A percentile compares a stretch with the other conserved stretches of the same genome.
Conservation (phyloP, 2,329 filamentous ascomycete genomes). For the Sphaerulina vaccinii region DNA sequence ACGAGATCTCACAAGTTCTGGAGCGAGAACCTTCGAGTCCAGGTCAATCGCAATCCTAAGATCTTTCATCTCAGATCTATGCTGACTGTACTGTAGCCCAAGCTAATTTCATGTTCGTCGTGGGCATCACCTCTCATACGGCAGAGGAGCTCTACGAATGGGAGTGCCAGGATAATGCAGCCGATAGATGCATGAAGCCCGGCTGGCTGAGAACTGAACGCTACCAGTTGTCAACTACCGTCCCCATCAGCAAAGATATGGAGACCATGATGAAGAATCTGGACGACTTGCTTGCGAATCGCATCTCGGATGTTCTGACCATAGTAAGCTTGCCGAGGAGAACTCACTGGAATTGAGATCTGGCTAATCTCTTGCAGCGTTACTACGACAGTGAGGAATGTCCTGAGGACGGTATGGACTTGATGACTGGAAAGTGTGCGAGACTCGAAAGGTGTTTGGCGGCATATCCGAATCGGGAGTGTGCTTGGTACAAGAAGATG, state of each 20-base stretch:
- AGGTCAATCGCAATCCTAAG: not conserved
- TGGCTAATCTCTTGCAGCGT: slow-evolving; percentile 14
- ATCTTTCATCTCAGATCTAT: not conserved
- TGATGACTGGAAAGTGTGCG: not conserved
- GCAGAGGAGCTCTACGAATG: slow-evolving; percentile 21
- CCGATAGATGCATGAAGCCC: slow-evolving; percentile 12
- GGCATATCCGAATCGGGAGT: too few relatives aligned
- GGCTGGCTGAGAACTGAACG: slow-evolving; percentile 19
- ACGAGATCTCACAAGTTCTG: slow-evolving; percentile 16
- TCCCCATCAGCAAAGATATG: slow-evolving; percentile 9
- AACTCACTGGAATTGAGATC: not conserved
- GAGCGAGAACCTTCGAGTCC: not conserved
- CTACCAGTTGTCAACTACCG: slow-evolving; percentile 12
- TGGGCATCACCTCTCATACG: slow-evolving; percentile 18
- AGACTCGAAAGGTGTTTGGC: not conserved
- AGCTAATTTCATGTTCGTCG: slow-evolving; percentile 17
- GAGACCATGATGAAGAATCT: slow-evolving; percentile 4
- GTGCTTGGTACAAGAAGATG: not conserved
- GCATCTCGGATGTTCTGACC: slow-evolving; percentile 15
- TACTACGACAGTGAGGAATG: slow-evolving; percentile 19
- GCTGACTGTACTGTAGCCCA: not conserved
- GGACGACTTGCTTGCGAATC: not conserved
- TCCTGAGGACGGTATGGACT: not conserved
- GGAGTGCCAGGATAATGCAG: slow-evolving; percentile 20
- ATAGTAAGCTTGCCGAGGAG: slow-evolving; percentile 10